These are phyloP conservation scores for Gillenia trifoliata DNA, from an alignment of 306 rosid species.

Conservation along the genomic window DNA sequence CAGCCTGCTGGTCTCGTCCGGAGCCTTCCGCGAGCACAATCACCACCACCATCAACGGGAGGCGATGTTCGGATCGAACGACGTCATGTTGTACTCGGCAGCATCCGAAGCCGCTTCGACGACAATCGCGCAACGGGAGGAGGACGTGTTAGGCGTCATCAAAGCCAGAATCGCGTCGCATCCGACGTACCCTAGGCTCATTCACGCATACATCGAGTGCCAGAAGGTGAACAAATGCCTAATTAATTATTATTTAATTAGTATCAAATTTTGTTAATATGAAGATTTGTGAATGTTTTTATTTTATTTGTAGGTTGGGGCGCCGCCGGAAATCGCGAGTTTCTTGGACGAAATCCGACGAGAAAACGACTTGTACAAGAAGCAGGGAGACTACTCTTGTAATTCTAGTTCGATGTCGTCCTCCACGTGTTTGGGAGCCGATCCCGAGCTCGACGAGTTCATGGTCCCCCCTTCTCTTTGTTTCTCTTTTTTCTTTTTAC, in stretches of 20 bases:
- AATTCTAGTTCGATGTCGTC: background rate
- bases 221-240: slow-evolving; percentile 58
- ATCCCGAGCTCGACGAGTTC: slow-evolving; percentile 99
- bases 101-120: slow-evolving; percentile 35
- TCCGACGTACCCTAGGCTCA: slow-evolving; percentile 79
- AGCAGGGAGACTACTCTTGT: slow-evolving; percentile 22
- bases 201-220: slow-evolving; percentile 88
- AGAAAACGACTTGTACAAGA: slow-evolving; percentile 53
- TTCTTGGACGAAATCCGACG: slow-evolving; percentile 75
- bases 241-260: too few species aligned
- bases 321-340: slow-evolving; percentile 82
- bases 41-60: slow-evolving; percentile 32
- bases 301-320: slow-evolving; percentile 59
- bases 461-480: slow-evolving; percentile 64
- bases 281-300: background rate
- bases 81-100: slow-evolving; percentile 52
- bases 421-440: slow-evolving; percentile 93
- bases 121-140: slow-evolving; percentile 35
- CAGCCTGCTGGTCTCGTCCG: slow-evolving; percentile 36
- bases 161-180: slow-evolving; percentile 86
- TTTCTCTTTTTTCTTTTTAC: background rate
- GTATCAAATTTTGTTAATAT: background rate
- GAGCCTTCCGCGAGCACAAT: slow-evolving; percentile 13
- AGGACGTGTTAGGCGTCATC: slow-evolving; percentile 50
- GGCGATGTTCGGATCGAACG: slow-evolving; percentile 82